These are phyloP conservation scores for Rhizopogon rudus DNA, from an alignment of 768 basidiomycete species.

Conservation along the genomic window DNA sequence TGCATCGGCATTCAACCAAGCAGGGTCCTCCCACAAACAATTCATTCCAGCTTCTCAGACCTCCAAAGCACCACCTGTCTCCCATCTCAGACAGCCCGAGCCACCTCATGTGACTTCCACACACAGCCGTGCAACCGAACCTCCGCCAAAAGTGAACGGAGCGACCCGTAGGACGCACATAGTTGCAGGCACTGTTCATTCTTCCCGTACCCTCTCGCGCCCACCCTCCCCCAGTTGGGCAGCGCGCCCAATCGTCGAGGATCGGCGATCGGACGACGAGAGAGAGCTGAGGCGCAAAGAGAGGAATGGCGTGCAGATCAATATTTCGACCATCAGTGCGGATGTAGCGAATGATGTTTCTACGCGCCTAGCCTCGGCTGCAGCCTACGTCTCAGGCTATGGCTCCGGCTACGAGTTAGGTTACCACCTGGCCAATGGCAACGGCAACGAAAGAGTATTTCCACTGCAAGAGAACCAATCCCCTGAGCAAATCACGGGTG, in stretches of 20 bases:
- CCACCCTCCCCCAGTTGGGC: slow-evolving; percentile 26
- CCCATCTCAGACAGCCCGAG: slow-evolving; percentile 18
- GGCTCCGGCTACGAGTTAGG: slow-evolving; percentile 30
- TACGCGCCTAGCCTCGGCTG: slow-evolving; percentile 27
- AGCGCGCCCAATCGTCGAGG: slow-evolving; percentile 23
- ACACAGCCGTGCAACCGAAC: slow-evolving; percentile 5
- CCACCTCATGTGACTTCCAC: slow-evolving; percentile 7
- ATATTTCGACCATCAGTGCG: background rate
- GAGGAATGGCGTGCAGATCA: slow-evolving; percentile 6
- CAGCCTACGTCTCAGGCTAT: slow-evolving; percentile 32
- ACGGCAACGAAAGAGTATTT: slow-evolving; percentile 19
- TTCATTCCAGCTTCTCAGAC: slow-evolving; percentile 10
- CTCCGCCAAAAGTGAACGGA: slow-evolving; percentile 6
- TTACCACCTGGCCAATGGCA: slow-evolving; percentile 17
- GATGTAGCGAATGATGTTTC: slow-evolving; percentile 4
- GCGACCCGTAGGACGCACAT: slow-evolving; percentile 18
- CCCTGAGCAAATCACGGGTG: slow-evolving; percentile 19
- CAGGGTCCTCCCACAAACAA: slow-evolving; percentile 10
- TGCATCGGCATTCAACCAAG: background rate
- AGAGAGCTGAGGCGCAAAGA: slow-evolving; percentile 11
- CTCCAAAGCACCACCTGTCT: slow-evolving; percentile 11
- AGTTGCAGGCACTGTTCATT: slow-evolving; percentile 27
- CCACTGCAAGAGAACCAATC: slow-evolving; percentile 22
- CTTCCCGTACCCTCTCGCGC: slow-evolving; percentile 25
- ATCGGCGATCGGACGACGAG: slow-evolving; percentile 25